Base-by-base conservation (phyloP, 495 filamentous ascomycete species). In the Penicillium simplicissimum region DNA sequence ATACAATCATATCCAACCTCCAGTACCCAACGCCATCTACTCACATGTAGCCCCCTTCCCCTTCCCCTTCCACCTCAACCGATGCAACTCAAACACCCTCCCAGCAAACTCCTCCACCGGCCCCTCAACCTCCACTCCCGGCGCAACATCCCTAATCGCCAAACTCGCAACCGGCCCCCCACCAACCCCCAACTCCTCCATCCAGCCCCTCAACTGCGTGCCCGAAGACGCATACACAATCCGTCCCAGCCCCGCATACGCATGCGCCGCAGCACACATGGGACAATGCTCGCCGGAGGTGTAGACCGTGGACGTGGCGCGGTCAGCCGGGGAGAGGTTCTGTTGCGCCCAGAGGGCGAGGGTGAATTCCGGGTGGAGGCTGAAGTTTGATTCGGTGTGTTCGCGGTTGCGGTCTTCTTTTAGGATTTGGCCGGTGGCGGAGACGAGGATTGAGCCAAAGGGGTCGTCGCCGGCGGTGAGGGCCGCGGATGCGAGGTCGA, bases 241-340 rank as follows among this genome's bases (percentile, higher is more conserved):
- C n/a, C 61, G 51, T 1, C 70, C 70, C 34, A 76, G 17, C 0
- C 71, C 67, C 17, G 62, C 69, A 52, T 58, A 64, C 2, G 68
- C 73, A 51, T 76, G 73, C 6, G 66, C 64, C n/a, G 63, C 59
- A 10, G 73, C 23, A 57, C 71, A 76, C 73, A 74, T 76, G 9
- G 66, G 64, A 59, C 73, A 76, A 57, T 76, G 73, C 52, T 76
- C 73, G 54, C 71, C 70, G 17, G 73, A 74, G 1, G 73, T 74
- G 45, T 76, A 76, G 37, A 74, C 61, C 0, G 67, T 71, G 11
- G 70, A 54, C 2, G 59, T 28, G 1, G 66, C 63, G 51, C 73
- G 70, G 25, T 67, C 70, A 7, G 57, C 65, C 1, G 66, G 42
- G 1, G 57, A 35, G 48, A 76, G 13, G 36, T 76, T 61, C n/a